Percentiles rank a stretch among this genome's conserved stretches.
Conservation (phyloP, 2,329 filamentous ascomycete genomes). For the Orbilia blumenaviensis region DNA sequence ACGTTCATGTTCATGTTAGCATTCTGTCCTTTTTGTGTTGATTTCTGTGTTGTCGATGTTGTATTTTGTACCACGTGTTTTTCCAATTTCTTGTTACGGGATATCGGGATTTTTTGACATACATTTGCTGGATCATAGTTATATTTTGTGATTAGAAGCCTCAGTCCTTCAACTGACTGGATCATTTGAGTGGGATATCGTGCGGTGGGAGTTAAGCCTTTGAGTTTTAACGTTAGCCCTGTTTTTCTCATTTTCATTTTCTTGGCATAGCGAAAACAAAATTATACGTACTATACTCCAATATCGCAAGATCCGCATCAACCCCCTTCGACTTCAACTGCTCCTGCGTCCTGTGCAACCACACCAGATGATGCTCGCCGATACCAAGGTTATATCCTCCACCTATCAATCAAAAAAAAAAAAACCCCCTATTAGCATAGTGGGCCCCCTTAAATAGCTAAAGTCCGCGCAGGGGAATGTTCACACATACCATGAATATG, state of each 20-base stretch:
- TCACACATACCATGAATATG: slow-evolving; percentile 34
- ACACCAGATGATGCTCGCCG: slow-evolving; percentile 26
- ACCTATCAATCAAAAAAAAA: background rate
- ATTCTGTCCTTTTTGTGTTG: background rate
- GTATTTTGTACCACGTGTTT: slow-evolving; percentile 78
- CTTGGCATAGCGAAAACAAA: background rate
- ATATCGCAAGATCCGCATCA: slow-evolving; percentile 22
- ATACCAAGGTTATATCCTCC: slow-evolving; percentile 46
- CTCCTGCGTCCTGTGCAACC: slow-evolving; percentile 10
- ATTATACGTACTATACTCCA: slow-evolving; percentile 38
- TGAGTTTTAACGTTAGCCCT: background rate
- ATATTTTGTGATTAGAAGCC: slow-evolving; percentile 22
- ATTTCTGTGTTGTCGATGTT: slow-evolving; percentile 62
- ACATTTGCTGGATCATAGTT: slow-evolving; percentile 49
- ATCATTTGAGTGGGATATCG: slow-evolving; percentile 42
- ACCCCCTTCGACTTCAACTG: slow-evolving; percentile 31
- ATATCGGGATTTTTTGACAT: background rate
- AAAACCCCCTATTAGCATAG: too few species aligned
- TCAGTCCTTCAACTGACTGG: slow-evolving; percentile 38
- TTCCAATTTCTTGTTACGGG: slow-evolving; percentile 59
- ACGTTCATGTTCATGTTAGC: slow-evolving; percentile 84
- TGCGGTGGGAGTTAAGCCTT: slow-evolving; percentile 32
- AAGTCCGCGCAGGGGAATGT: background rate
- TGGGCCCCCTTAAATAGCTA: background rate
- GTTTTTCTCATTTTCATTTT: background rate